Evolutionary conservation across 2,329 filamentous ascomycete species (phyloP).

Genomic region (Gnomoniopsis smithogilvyi): DNA sequence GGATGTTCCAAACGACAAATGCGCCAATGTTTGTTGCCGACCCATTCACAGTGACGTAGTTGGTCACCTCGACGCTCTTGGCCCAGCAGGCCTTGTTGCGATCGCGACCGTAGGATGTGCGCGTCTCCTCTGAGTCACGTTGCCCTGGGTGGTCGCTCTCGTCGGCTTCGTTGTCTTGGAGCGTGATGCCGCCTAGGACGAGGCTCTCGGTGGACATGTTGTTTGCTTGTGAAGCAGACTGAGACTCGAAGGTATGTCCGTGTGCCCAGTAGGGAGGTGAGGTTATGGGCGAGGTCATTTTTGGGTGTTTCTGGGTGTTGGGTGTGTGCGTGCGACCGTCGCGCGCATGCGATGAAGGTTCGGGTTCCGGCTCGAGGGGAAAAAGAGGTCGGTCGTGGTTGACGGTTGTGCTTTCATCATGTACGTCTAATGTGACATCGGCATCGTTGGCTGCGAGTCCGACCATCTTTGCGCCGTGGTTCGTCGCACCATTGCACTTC

Average conservation of each 20-base stretch:
- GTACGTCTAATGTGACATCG: neutral
- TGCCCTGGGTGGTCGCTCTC: constrained; percentile 35
- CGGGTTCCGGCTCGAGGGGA: constrained; percentile 4
- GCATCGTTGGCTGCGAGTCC: neutral
- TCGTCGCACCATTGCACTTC: neutral
- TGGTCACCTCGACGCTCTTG: constrained; percentile 57
- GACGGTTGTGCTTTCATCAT: neutral
- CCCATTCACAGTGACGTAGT: constrained; percentile 55
- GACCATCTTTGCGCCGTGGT: neutral
- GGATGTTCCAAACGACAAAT: constrained; percentile 93
- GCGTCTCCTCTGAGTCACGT: constrained; percentile 12
- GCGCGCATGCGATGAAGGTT: constrained; percentile 1
- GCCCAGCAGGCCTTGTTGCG: constrained; percentile 62
- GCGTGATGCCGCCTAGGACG: constrained; percentile 54
- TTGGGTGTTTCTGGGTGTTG: neutral
- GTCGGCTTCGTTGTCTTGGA: constrained; percentile 60
- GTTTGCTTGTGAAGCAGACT: constrained; percentile 30
- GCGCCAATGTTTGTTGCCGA: constrained; percentile 66
- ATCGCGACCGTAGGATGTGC: constrained; percentile 26
- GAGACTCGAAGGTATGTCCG: constrained; percentile 23
- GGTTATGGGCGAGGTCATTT: constrained; percentile 25
- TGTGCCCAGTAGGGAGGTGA: constrained; percentile 45
- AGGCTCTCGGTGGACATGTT: constrained; percentile 47
- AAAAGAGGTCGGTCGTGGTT: neutral
- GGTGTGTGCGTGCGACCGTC: neutral